phyloP scores from a whole-genome alignment of 352 stramenopile genomes.

The Globisporangium perplexum region DNA sequence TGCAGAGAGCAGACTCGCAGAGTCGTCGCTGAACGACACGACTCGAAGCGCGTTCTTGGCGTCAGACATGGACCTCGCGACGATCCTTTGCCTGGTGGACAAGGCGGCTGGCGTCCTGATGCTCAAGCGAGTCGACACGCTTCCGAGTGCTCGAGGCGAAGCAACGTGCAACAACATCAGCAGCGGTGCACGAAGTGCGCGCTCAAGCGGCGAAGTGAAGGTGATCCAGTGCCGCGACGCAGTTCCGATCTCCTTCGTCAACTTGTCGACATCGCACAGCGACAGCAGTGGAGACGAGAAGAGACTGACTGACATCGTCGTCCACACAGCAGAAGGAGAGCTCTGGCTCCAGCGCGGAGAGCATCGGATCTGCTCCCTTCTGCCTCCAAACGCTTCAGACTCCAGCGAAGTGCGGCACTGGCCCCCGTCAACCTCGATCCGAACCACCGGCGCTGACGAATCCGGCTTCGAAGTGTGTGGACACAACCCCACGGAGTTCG shows the following conservation, averaged over 20 bases:
- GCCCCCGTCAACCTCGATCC: constrained; percentile 18
- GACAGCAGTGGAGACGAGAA: not conserved
- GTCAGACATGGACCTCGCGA: constrained; percentile 15
- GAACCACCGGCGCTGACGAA: constrained; percentile 13
- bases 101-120: constrained; percentile 26
- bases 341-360: constrained; percentile 30
- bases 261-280: not conserved
- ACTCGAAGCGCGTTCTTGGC: constrained; percentile 32
- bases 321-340: constrained; percentile 23
- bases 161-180: not conserved
- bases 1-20: constrained; percentile 3
- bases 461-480: constrained; percentile 26
- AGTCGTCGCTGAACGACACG: not conserved
- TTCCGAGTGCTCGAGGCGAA: not conserved
- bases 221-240: constrained; percentile 37
- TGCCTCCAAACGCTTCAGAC: constrained; percentile 10
- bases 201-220: not conserved
- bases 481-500: constrained; percentile 12
- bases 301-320: constrained; percentile 29
- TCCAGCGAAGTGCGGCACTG: constrained; percentile 8
- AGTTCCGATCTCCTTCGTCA: constrained; percentile 19
- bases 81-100: constrained; percentile 43
- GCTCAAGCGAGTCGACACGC: constrained; percentile 20
- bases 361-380: constrained; percentile 24
- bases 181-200: not conserved